These are phyloP conservation scores for Metroxylon sagu DNA, from an alignment of 176 grass and related monocot genomes.

Conservation along the genomic window DNA sequence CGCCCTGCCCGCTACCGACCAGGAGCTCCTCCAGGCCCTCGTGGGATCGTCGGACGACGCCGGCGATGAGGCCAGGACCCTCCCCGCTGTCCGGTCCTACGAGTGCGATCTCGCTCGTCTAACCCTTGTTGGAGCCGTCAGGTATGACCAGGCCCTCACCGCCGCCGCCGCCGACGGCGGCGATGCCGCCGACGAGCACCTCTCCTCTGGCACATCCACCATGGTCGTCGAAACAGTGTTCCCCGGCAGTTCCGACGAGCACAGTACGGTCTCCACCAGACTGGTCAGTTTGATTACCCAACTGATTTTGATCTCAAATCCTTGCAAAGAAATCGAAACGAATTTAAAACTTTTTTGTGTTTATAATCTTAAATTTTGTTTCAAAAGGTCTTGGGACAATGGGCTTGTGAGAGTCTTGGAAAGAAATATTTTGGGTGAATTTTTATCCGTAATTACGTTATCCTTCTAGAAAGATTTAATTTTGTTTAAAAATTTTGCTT, in stretches of 20 bases:
- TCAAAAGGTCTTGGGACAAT: too few relatives aligned
- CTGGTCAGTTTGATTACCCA: slow-evolving; percentile 33
- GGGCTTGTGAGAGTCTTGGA: too few relatives aligned
- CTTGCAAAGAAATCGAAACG: background rate
- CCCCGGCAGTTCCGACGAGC: slow-evolving; percentile 21
- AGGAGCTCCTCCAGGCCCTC: slow-evolving; percentile 20
- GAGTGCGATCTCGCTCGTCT: slow-evolving; percentile 52
- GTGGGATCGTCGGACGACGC: slow-evolving; percentile 7
- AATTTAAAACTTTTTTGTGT: background rate
- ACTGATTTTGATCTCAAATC: background rate
- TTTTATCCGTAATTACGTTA: too few relatives aligned
- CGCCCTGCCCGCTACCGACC: background rate
- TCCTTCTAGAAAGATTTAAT: background rate
- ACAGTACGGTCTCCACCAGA: slow-evolving; percentile 48
- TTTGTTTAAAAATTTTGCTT: background rate
- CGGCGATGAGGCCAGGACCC: background rate
- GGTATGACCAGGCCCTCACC: slow-evolving; percentile 52
- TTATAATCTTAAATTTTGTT: background rate
- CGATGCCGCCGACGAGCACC: slow-evolving; percentile 37
- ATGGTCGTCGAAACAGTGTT: slow-evolving; percentile 77
- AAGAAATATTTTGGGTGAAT: too few relatives aligned
- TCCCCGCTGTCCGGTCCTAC: slow-evolving; percentile 62
- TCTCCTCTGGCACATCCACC: slow-evolving; percentile 32
- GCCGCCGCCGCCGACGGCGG: slow-evolving; percentile 62
- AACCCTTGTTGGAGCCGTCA: slow-evolving; percentile 40